Evolutionary conservation across 768 basidiomycete species (phyloP), one percentile per base, ranked within the genome.

Genomic region (Tephrocybe sp.): DNA sequence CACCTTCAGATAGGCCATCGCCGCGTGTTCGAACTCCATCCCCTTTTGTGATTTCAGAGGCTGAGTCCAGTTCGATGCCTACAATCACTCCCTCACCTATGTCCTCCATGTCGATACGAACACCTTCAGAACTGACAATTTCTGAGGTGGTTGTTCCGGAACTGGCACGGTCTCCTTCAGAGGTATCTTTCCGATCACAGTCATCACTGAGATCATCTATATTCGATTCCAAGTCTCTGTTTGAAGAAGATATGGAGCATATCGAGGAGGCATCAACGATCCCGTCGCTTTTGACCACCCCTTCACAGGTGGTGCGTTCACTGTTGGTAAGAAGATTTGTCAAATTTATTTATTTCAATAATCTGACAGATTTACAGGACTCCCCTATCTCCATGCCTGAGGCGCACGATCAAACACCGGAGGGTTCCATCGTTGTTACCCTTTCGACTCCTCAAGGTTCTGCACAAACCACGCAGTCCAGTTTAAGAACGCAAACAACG

Each of bases 211-310:
- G 64, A 22, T 70, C 72, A 0, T 74, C 72, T 2, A 52, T 71
- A 0, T 64, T 75, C 24, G 68, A 69, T 30, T 60, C 69, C 19
- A 53, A 63, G 21, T 72, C 70, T 13, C 49, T 71, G 27, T 54
- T 60, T 9, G 73, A 44, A 8, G 46, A 59, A 25, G 52, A 48
- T 27, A 19, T 58, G 5, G 53, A 41, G 18, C 56, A 61, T 15
- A 71, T 75, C n/a, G 58, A 72, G 15, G 53, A 36, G 13, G 48
- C 49, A 9, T 75, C 80, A 5, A 85, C 84, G 2, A 74, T 74
- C 54, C 82, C 85, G 5, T 79, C 84, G 1, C 64, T 87, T 24
- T 63, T 87, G 16, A 75, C 81, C 9, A 79, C 77, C 2, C 67
- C 68, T 31, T 32, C 51, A n/a, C 56, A 57, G 21, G 34, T 28